Evolutionary conservation across 306 rosid species (phyloP), one percentile per base, ranked within the genome.

Genomic region (Dryas alaskensis): DNA sequence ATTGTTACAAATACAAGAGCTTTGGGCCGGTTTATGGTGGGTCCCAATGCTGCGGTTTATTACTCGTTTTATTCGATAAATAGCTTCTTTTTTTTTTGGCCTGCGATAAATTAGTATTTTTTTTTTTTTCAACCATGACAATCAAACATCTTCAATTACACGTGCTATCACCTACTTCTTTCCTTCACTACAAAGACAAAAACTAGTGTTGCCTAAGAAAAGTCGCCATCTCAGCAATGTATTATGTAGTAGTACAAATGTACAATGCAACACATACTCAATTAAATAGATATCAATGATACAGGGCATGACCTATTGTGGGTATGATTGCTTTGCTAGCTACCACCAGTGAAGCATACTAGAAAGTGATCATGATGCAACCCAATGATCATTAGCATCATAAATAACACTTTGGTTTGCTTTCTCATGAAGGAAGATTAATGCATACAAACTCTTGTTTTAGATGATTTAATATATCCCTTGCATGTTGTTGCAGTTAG

Each of bases 141-240:
- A 19, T 19, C 19, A 50, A 50, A 10, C 54, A 50, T 22, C 22
- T 22, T 22, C 22, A 22, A 22, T 22, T 22, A 48, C 65, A 76
- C 67, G 75, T 54, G 77, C 19, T 31, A 19, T 54, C 64, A 67
- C 52, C 74, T 50, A 57, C 54, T 69, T 39, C 49, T 72, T 70
- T 52, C 73, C 87, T 81, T 75, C 13, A 76, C 43, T 27, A 68
- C 65, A 51, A 68, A 75, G 85, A 75, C 17, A 75, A 1, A 4
- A 42, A 25, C 74, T 50, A 46, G 73, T 67, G 46, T 42, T 45
- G 60, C 76, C 44, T 10, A 77, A 67, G 84, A 57, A 76, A 81
- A 73, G 81, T 62, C 75, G 12, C 71, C 19, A 8, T 48, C 51
- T 64, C 4, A 17, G 37, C 37, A 10, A 40, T 53, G 55, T 17